Percentiles rank a stretch among this genome's conserved stretches.
These are phyloP conservation scores for Nitzschia sp. DNA, from an alignment of 108 stramenopile genomes.

Conservation along the genomic window DNA sequence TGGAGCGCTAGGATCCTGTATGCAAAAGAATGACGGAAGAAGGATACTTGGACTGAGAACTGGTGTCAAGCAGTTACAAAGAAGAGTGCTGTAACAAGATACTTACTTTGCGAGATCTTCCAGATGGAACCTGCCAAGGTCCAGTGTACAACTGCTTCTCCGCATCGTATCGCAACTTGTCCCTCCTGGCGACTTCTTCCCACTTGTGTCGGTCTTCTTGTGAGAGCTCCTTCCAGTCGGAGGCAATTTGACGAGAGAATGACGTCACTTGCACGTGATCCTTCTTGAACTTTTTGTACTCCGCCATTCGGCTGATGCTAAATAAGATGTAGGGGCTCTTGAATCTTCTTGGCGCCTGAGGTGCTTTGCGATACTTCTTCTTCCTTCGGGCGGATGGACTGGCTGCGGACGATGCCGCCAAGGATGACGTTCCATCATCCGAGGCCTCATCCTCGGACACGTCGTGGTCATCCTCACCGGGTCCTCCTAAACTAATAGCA, in stretches of 20 bases:
- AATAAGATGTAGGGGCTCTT: constrained; percentile 59
- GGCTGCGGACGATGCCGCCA: no score
- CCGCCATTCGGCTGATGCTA: constrained; percentile 34
- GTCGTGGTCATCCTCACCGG: no score
- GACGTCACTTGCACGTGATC: constrained; percentile 8
- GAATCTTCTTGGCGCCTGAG: constrained; percentile 55
- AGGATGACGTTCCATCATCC: no score
- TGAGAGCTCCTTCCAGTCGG: constrained; percentile 41
- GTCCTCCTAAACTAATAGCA: no score
- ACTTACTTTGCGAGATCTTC: constrained; percentile 33
- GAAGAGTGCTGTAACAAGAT: no score
- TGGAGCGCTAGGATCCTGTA: constrained; percentile 50
- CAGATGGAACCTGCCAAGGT: constrained; percentile 39
- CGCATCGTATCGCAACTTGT: constrained; percentile 45
- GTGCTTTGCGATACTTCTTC: constrained; percentile 40
- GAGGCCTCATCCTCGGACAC: no score
- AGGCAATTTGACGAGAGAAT: constrained; percentile 31
- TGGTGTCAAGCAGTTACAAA: no score
- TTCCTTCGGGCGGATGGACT: no score
- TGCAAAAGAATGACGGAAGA: no score
- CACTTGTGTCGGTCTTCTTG: constrained; percentile 46
- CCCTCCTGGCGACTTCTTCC: constrained; percentile 39
- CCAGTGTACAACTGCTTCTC: constrained; percentile 39
- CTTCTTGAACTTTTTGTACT: constrained; percentile 30
- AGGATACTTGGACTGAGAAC: not conserved